These are phyloP conservation scores for Hydrangea macrophylla DNA, from an alignment of 148 eudicot species.

Conservation along the genomic window DNA sequence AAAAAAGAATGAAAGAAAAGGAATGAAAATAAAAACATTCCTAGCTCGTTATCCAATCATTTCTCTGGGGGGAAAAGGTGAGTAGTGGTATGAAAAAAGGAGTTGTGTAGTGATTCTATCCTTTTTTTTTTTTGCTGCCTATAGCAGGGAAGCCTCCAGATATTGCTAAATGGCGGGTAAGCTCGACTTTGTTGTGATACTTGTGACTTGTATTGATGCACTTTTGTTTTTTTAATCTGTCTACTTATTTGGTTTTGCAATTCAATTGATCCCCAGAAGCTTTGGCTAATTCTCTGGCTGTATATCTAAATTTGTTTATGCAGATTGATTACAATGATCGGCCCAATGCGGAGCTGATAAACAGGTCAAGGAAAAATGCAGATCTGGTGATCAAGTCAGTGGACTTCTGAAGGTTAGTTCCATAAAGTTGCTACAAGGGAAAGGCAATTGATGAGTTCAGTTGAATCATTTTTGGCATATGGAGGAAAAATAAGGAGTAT, in stretches of 20 bases:
- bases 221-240: neutral
- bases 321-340: slow-evolving; percentile 93
- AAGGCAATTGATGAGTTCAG: neutral
- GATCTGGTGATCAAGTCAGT: slow-evolving; percentile 77
- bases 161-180: slow-evolving; percentile 91
- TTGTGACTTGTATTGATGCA: slow-evolving; percentile 1
- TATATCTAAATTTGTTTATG: slow-evolving; percentile 16
- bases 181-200: slow-evolving; percentile 9
- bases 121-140: slow-evolving; percentile 11
- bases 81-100: neutral
- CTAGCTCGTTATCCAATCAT: neutral
- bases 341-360: slow-evolving; percentile 90
- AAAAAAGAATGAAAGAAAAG: too few species aligned
- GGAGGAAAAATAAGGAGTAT: neutral
- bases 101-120: slow-evolving; percentile 9
- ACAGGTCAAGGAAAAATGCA: slow-evolving; percentile 85
- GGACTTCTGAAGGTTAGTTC: slow-evolving; percentile 31
- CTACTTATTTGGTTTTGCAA: neutral
- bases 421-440: neutral
- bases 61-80: neutral
- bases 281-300: neutral
- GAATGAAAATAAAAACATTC: too few species aligned
- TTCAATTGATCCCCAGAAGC: neutral
- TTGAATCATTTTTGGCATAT: neutral
- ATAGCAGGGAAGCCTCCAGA: slow-evolving; percentile 61